Evolutionary conservation across 306 rosid genomes (phyloP).

Genomic region (Fragaria nilgerrensis): DNA sequence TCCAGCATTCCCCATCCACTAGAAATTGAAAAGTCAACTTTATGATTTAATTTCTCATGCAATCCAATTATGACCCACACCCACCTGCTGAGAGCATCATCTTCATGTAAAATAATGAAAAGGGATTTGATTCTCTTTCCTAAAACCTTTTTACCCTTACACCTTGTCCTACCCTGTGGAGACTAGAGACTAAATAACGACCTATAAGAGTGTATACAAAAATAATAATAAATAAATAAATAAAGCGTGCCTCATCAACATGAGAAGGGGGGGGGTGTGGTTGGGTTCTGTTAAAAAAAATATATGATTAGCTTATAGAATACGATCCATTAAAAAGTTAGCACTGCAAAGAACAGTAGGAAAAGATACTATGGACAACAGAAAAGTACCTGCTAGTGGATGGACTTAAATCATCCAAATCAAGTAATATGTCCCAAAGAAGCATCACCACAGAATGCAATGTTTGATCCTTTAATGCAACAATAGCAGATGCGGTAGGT

Average conservation of each 20-base stretch:
- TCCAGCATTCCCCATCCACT: not conserved
- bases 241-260: too few species aligned
- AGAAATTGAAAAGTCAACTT: not conserved
- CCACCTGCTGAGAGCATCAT: not conserved
- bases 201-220: not conserved
- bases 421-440: slow-evolving; percentile 94
- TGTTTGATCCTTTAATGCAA: slow-evolving; percentile 66
- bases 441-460: slow-evolving; percentile 87
- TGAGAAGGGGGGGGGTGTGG: too few species aligned
- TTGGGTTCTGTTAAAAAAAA: too few species aligned
- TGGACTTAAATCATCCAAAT: slow-evolving; percentile 98
- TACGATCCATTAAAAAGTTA: not conserved
- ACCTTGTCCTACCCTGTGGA: not conserved
- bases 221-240: not conserved
- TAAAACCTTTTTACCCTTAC: not conserved
- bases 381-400: slow-evolving; percentile 88
- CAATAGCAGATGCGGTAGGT: slow-evolving; percentile 85
- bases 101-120: not conserved
- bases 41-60: not conserved
- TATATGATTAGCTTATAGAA: not conserved
- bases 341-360: not conserved
- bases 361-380: not conserved
- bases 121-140: not conserved
- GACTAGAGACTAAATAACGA: not conserved
- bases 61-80: not conserved